Evolutionary conservation across 441 rosid species (phyloP), one percentile per base, ranked within the genome.

Genomic region (Bruguiera hainesii): DNA sequence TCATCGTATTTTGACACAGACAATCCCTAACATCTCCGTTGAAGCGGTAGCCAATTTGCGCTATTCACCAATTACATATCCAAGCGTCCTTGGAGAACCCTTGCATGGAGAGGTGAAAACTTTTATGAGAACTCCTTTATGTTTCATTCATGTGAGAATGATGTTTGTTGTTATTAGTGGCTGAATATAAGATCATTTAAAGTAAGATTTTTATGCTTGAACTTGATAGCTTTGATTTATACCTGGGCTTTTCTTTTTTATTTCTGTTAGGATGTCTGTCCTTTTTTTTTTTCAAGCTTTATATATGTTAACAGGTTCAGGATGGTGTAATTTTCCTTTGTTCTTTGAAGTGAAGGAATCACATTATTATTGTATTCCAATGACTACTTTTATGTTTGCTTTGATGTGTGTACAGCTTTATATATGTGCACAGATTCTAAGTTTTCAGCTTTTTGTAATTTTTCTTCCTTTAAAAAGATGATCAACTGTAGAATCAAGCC

Each of bases 31-130:
- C 75, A 74, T 84, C 75, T 81, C 97, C 30, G 89, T 81, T 56
- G 98, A 95, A 83, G 83, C 82, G 52, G 83, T 72, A 61, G 78
- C 86, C 11, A 91, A 90, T 84, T 69, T 89, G 74, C 88, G 96
- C 1, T 76, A 78, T 79, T 92, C 99, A 57, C 99, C 99, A 25
- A 92, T 95, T 73, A 91, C 99, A 48, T 95, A 95, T 78, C 96
- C 98, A 61, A 95, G 98, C 74, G 97, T 95, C 61, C 97, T 95
- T 66, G 98, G 99, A 67, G 99, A 95, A 79, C 97, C 98, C 30
- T 79, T 95, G 65, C 88, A 84, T 72, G 99, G 99, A 80, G 99
- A 95, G 99, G 99, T 95, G 69, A 67, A 60, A 57, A n/a, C 52
- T 63, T 59, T 61, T 64, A 33, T 57, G 2, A 29, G 26, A 8